Conservation (phyloP, 768 basidiomycete species). For the Phlebiopsis flavidoalba region DNA sequence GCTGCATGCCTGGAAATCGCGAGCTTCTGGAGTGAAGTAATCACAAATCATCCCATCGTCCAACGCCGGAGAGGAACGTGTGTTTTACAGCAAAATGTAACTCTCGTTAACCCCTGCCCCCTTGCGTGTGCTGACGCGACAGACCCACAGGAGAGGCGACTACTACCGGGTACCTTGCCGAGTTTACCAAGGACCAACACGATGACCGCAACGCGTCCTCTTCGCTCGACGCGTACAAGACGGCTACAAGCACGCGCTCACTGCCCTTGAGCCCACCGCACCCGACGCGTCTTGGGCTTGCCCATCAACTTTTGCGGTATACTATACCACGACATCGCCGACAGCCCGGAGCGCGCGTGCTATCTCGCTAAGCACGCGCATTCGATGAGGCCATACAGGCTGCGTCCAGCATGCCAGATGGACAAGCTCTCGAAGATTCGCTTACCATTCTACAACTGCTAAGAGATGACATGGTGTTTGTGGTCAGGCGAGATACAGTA, state of each 20-base stretch:
- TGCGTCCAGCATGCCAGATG: slow-evolving; percentile 19
- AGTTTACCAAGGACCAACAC: slow-evolving; percentile 70
- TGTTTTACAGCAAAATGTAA: slow-evolving; percentile 89
- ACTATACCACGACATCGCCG: slow-evolving; percentile 85
- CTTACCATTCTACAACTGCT: slow-evolving; percentile 80
- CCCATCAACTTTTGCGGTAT: slow-evolving; percentile 93
- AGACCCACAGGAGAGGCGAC: slow-evolving; percentile 1
- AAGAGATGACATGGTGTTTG: slow-evolving; percentile 77
- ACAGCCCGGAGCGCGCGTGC: slow-evolving; percentile 82
- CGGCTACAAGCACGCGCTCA: slow-evolving; percentile 79
- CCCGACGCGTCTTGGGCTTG: slow-evolving; percentile 83
- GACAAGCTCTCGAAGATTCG: slow-evolving; percentile 60
- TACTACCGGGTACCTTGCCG: slow-evolving; percentile 38
- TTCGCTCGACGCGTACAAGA: slow-evolving; percentile 81
- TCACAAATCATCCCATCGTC: slow-evolving; percentile 59
- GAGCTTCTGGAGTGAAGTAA: slow-evolving; percentile 55
- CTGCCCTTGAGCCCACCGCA: slow-evolving; percentile 70
- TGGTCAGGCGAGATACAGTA: slow-evolving; percentile 71
- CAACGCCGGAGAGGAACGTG: slow-evolving; percentile 72
- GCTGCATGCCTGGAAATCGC: slow-evolving; percentile 79
- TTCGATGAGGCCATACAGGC: slow-evolving; percentile 81
- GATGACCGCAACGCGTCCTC: slow-evolving; percentile 65
- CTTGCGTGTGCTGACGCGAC: not conserved
- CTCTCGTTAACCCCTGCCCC: slow-evolving; percentile 21
- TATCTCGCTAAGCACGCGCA: slow-evolving; percentile 86